Percentiles rank a stretch among this genome's conserved stretches.
Conservation (phyloP, 257 asterid genomes). For the Lithospermum erythrorhizon region DNA sequence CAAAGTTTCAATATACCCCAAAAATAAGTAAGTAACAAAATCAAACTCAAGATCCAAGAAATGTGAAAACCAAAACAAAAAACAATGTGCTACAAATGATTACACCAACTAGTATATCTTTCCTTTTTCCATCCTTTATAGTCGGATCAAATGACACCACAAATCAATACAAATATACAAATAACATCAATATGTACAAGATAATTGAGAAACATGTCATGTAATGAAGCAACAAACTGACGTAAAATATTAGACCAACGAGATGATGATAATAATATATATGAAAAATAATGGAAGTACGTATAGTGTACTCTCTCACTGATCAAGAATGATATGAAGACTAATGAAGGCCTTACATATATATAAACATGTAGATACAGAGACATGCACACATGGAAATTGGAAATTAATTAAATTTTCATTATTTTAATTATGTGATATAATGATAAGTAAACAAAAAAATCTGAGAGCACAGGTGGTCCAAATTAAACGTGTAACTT, state of each 20-base stretch:
- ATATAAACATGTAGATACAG: neutral
- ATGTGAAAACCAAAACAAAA: neutral
- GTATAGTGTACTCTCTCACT: neutral
- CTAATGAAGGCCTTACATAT: neutral
- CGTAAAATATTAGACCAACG: too few species aligned
- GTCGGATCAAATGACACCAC: too few species aligned
- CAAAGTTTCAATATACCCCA: neutral
- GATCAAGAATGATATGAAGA: neutral
- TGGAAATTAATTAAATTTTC: too few species aligned
- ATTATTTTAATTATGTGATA: too few species aligned
- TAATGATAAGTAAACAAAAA: too few species aligned
- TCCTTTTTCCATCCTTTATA: too few species aligned
- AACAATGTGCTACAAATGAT: neutral
- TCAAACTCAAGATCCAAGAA: conserved; percentile 1
- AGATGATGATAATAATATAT: too few species aligned
- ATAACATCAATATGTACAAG: too few species aligned
- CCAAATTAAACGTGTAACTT: neutral
- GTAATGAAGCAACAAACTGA: too few species aligned
- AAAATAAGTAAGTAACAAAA: neutral
- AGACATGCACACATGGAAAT: neutral
- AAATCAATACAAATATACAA: too few species aligned
- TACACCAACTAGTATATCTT: neutral
- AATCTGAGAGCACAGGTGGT: neutral
- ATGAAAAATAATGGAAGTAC: neutral
- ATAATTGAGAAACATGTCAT: too few species aligned